Percentiles rank a stretch among this genome's conserved stretches.
Evolutionary conservation across 2,329 filamentous ascomycete species (phyloP).

Genomic region (Trichoderma semiorbis): DNA sequence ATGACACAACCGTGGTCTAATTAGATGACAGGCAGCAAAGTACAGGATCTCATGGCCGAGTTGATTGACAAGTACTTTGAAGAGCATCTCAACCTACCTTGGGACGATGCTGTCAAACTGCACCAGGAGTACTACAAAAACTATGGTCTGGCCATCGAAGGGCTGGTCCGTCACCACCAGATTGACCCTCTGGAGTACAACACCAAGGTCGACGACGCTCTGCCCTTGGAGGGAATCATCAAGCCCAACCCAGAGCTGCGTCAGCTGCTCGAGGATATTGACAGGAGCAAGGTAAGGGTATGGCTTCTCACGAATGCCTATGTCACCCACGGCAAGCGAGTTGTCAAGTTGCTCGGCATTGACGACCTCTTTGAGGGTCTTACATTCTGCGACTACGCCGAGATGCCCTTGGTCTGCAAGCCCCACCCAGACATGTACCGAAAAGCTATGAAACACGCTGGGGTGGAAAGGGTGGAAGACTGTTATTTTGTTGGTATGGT

Average conservation of each 20-base stretch:
- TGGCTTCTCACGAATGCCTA: conserved; percentile 99
- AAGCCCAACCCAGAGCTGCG: conserved; percentile 73
- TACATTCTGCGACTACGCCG: conserved; percentile 87
- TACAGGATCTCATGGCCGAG: conserved; percentile 83
- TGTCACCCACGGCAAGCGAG: conserved; percentile 77
- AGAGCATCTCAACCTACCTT: conserved; percentile 68
- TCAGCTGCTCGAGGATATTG: conserved; percentile 74
- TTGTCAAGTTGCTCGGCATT: conserved; percentile 74
- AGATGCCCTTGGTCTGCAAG: conserved; percentile 77
- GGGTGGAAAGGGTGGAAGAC: conserved; percentile 60
- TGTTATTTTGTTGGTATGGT: conserved; percentile 86
- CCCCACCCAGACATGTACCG: conserved; percentile 77
- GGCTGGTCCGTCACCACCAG: conserved; percentile 87
- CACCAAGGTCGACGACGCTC: conserved; percentile 85
- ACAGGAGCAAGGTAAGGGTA: conserved; percentile 75
- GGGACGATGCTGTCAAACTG: conserved; percentile 77
- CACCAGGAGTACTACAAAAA: conserved; percentile 92
- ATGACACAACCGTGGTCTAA: conserved; percentile 9
- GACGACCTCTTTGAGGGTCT: conserved; percentile 92
- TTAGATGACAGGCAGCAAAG: conserved; percentile 59
- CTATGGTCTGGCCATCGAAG: conserved; percentile 96
- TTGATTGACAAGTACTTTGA: conserved; percentile 67
- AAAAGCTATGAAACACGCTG: conserved; percentile 85
- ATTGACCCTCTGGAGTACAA: conserved; percentile 97
- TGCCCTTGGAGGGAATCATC: conserved; percentile 82